These are phyloP conservation scores for Exophiala lecanii-corni DNA, from an alignment of 2,329 filamentous ascomycete genomes.

Conservation along the genomic window DNA sequence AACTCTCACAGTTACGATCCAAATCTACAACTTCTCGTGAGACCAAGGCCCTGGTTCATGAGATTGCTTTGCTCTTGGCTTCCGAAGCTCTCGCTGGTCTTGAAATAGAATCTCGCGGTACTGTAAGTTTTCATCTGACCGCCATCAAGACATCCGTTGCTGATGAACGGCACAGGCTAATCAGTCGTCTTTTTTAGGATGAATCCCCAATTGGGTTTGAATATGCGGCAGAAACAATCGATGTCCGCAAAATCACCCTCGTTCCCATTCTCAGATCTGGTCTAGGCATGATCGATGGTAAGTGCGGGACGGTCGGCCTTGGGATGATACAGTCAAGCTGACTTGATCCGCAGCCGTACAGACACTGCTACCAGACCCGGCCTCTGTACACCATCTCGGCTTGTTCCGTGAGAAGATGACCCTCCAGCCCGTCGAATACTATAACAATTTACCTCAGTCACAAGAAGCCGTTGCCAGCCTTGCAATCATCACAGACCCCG, in stretches of 20 bases:
- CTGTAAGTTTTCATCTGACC: constrained; percentile 48
- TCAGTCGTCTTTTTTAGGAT: constrained; percentile 49
- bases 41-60: constrained; percentile 76
- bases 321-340: too few species aligned
- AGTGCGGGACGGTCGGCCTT: too few species aligned
- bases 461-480: constrained; percentile 46
- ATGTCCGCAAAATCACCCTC: constrained; percentile 66
- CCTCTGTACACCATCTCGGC: constrained; percentile 87
- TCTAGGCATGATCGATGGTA: constrained; percentile 83
- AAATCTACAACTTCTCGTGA: constrained; percentile 65
- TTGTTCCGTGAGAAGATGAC: constrained; percentile 87
- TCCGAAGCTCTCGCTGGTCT: constrained; percentile 72
- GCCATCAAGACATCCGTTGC: constrained; percentile 1
- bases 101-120: constrained; percentile 53
- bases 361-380: constrained; percentile 71
- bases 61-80: constrained; percentile 77
- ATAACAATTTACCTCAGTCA: constrained; percentile 77
- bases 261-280: constrained; percentile 92
- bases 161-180: constrained; percentile 14
- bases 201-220: constrained; percentile 72
- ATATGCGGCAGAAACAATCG: constrained; percentile 62
- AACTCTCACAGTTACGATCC: constrained; percentile 85
- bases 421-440: constrained; percentile 89
- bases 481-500: constrained; percentile 82
- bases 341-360: constrained; percentile 58